A percentile compares a stretch with the other conserved stretches of the same genome.
Evolutionary conservation across 148 eudicot species (phyloP).

Genomic region (Rhododendron ovatum): DNA sequence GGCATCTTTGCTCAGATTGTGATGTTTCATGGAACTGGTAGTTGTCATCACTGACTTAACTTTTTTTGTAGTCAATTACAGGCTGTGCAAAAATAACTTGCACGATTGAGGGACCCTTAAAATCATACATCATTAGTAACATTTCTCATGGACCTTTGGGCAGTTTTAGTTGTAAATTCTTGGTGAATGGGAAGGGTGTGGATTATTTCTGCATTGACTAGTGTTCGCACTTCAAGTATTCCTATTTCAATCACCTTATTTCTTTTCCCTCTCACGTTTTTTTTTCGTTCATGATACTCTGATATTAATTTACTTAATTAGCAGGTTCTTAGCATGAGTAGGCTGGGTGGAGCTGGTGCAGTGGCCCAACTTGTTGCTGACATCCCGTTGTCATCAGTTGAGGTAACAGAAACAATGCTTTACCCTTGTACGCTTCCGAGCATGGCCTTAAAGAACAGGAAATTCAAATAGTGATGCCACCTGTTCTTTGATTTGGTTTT

Average conservation of each 20-base stretch:
- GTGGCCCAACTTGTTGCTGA: constrained; percentile 77
- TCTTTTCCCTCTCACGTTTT: background rate
- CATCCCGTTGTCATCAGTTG: constrained; percentile 45
- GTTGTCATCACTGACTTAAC: background rate
- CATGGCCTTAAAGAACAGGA: background rate
- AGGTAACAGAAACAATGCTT: constrained; percentile 21
- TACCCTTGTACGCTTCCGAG: background rate
- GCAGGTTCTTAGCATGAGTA: constrained; percentile 39
- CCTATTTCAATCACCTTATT: background rate
- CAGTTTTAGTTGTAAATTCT: background rate
- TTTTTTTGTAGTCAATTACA: background rate
- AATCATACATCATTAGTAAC: background rate
- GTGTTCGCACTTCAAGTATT: background rate
- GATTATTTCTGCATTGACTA: background rate
- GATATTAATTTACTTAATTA: background rate
- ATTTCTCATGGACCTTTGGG: background rate
- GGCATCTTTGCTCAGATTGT: background rate
- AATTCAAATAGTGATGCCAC: background rate
- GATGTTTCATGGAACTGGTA: background rate
- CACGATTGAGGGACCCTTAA: background rate
- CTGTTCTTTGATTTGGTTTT: background rate
- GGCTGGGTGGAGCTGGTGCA: constrained; percentile 65
- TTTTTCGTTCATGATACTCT: background rate
- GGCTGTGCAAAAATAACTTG: background rate
- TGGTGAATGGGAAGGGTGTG: background rate